Evolutionary conservation across 768 basidiomycete species (phyloP), one percentile per base, ranked within the genome.

Genomic region (Trametes elegans): DNA sequence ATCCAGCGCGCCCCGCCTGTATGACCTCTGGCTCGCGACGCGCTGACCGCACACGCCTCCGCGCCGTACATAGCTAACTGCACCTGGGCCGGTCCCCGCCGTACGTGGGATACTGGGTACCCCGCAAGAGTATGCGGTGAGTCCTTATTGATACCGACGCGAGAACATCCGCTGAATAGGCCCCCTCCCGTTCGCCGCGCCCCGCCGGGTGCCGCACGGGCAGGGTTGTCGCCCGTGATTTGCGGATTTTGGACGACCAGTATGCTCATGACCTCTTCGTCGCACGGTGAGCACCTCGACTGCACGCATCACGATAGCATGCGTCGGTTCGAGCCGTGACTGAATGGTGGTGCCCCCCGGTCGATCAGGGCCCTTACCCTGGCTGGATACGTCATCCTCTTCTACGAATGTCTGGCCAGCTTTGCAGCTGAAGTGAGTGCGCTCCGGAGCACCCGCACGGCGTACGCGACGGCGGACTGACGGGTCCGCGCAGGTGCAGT

Each of bases 351-450:
- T n/a, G n/a, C n/a, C n/a, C 2, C 8, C 2, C 23, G 2, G 7
- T 27, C 7, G 18, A 2, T 2, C 41, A 61, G 59, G 7, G 43
- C 47, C 0, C n/a, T 57, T 16, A 50, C 36, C 16, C 23, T 56
- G 11, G 41, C 55, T 2, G 59, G 59, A 18, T 57, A 53, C 29
- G 39, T 38, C 47, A 49, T 61, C 19, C 41, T 57, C 16, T 7
- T 61, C 16, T 54, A 52, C 21, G 59, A 61, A 26, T 40, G 35
- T 27, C 2, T 61, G 3, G 47, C 18, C 1, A 49, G 51, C 9
- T 28, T 61, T 6, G 40, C 51, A 0, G 59, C 57, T 35, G 59
- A 61, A 38, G 59, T 60, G 19, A 18, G 40, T 28, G 2, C 5
- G n/a, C n/a, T n/a, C n/a, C n/a, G n/a, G n/a, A n/a, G n/a, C n/a